Conservation (phyloP, 192 early-diverging fungal genomes). For the Allomyces macrogynus region DNA sequence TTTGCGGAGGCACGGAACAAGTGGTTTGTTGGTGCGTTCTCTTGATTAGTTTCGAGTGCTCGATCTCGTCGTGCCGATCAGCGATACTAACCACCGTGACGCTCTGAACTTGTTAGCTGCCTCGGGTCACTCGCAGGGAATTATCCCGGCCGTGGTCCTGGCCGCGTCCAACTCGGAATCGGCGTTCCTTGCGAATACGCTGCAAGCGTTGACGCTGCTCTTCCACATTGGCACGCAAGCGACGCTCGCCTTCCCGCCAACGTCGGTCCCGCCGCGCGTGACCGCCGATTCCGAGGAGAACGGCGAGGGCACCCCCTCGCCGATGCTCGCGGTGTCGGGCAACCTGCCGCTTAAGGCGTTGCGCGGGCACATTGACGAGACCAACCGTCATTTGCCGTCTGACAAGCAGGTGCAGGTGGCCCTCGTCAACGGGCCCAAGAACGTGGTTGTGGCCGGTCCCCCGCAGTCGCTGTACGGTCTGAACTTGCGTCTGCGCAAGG, state of each 20-base stretch:
- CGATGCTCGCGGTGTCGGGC: slow-evolving; percentile 75
- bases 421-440: slow-evolving; percentile 76
- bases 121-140: slow-evolving; percentile 81
- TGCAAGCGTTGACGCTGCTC: slow-evolving; percentile 58
- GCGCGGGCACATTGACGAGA: slow-evolving; percentile 64
- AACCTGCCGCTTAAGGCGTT: slow-evolving; percentile 11
- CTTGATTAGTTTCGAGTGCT: not conserved
- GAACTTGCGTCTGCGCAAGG: slow-evolving; percentile 72
- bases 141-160: slow-evolving; percentile 65
- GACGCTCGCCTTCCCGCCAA: slow-evolving; percentile 55
- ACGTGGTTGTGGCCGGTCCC: slow-evolving; percentile 71
- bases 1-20: slow-evolving; percentile 9
- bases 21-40: slow-evolving; percentile 22
- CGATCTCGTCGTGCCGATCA: no score
- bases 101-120: slow-evolving; percentile 16
- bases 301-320: slow-evolving; percentile 77
- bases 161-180: slow-evolving; percentile 53
- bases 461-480: slow-evolving; percentile 82
- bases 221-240: slow-evolving; percentile 68
- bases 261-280: slow-evolving; percentile 66
- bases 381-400: slow-evolving; percentile 64
- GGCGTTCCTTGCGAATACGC: slow-evolving; percentile 51
- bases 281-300: slow-evolving; percentile 69
- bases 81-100: no score
- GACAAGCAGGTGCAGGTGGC: slow-evolving; percentile 70